Evolutionary conservation across 495 filamentous ascomycete species (phyloP).

Genomic region (Aspergillus diversus): DNA sequence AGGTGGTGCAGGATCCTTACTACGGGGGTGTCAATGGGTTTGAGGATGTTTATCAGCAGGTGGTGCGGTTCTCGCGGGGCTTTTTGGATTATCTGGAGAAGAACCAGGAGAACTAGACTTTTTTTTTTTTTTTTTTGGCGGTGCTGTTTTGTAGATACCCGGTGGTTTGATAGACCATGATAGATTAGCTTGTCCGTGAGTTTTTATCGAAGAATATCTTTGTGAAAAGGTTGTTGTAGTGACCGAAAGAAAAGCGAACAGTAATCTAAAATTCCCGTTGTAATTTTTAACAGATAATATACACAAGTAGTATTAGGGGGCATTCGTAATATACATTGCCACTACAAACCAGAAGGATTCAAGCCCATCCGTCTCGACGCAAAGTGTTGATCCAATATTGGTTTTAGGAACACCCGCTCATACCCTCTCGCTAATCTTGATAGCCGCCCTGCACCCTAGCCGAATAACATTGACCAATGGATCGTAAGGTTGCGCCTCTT

Average conservation of each 20-base stretch:
- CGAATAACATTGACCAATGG: constrained; percentile 86
- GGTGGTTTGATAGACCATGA: constrained; percentile 20
- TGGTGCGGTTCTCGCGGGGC: constrained; percentile 74
- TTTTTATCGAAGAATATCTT: constrained; percentile 5
- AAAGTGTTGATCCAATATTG: constrained; percentile 34
- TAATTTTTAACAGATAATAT: constrained; percentile 11
- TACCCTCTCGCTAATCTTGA: constrained; percentile 88
- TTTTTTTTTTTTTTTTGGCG: not conserved
- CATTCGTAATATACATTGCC: not conserved
- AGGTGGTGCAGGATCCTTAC: constrained; percentile 88
- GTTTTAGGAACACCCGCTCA: constrained; percentile 37
- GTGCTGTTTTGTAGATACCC: constrained; percentile 21
- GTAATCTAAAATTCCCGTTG: no score
- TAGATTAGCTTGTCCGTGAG: not conserved
- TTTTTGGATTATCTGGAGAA: constrained; percentile 61
- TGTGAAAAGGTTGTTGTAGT: no score
- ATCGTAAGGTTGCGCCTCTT: constrained; percentile 85
- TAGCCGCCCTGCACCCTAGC: constrained; percentile 84
- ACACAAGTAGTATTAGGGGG: constrained; percentile 1
- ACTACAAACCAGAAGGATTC: not conserved
- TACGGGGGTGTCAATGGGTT: constrained; percentile 86
- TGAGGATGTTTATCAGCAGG: constrained; percentile 83
- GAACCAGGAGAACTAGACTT: constrained; percentile 21
- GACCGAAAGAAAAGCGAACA: no score
- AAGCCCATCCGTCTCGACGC: constrained; percentile 28